phyloP scores from a whole-genome alignment of 139 green algal genomes.

The Asterochloris sp. region DNA sequence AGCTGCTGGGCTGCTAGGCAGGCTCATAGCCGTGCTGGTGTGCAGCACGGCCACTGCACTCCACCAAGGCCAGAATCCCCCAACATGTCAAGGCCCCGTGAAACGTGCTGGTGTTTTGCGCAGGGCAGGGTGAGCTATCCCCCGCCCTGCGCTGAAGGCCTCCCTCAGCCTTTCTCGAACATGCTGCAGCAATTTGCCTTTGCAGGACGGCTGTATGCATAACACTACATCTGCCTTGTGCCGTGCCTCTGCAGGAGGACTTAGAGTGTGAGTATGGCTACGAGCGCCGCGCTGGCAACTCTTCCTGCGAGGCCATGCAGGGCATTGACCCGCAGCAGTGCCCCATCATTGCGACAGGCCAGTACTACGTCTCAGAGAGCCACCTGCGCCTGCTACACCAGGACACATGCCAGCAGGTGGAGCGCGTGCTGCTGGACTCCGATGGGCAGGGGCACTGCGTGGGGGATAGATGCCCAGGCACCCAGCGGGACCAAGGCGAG shows the following conservation, averaged over 20 bases:
- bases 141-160: background rate
- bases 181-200: background rate
- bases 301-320: constrained; percentile 17
- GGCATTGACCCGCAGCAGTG: constrained; percentile 21
- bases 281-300: constrained; percentile 14
- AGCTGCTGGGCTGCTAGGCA: background rate
- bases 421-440: constrained; percentile 58
- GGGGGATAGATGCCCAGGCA: constrained; percentile 6
- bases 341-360: background rate
- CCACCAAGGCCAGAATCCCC: background rate
- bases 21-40: background rate
- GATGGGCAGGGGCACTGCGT: constrained; percentile 46
- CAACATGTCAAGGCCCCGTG: background rate
- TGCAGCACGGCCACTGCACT: background rate
- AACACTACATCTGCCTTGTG: background rate
- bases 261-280: constrained; percentile 79
- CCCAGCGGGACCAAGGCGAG: background rate
- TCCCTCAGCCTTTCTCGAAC: background rate
- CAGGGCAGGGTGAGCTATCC: background rate
- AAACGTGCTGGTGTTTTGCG: background rate
- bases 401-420: constrained; percentile 49
- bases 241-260: constrained; percentile 35
- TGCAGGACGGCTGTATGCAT: background rate
- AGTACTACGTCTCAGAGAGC: constrained; percentile 22
- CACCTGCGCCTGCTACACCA: constrained; percentile 57